Conservation (phyloP, 331 rosid species). For the Pyracantha coccinea region DNA sequence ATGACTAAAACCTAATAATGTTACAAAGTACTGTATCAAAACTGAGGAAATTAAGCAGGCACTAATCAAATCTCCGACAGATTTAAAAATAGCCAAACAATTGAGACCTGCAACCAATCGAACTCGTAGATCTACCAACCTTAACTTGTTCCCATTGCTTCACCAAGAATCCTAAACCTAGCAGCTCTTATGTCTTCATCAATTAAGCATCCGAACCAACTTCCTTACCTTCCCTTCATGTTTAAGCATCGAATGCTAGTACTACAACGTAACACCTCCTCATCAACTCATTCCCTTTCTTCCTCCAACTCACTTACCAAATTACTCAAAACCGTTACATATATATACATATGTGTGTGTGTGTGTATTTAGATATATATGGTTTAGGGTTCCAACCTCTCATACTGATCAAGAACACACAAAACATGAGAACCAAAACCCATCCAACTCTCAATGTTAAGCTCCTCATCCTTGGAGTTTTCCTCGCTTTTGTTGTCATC, state of each 20-base stretch:
- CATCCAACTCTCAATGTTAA: conserved; percentile 37
- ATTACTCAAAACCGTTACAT: neutral
- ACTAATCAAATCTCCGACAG: neutral
- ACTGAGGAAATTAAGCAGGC: no score
- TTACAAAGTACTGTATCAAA: no score
- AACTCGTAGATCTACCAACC: conserved; percentile 35
- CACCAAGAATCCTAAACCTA: conserved; percentile 28
- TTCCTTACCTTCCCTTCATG: conserved; percentile 29
- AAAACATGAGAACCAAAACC: conserved; percentile 55
- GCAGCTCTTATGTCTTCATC: conserved; percentile 40
- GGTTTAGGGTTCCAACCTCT: neutral
- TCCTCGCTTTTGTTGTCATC: conserved; percentile 37
- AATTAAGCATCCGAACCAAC: conserved; percentile 8
- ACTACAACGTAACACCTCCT: neutral
- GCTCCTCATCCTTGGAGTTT: conserved; percentile 39
- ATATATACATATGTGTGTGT: neutral
- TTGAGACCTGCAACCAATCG: neutral
- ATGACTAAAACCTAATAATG: no score
- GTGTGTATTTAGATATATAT: neutral
- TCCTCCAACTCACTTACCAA: neutral
- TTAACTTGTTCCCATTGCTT: conserved; percentile 23
- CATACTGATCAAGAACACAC: neutral
- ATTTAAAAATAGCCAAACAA: neutral
- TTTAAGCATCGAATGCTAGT: conserved; percentile 25
- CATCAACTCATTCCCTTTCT: neutral